Evolutionary conservation across 805 yeast genomes (phyloP), one percentile per base, ranked within the genome.

Genomic region (Cyberlindnera bimundalis): DNA sequence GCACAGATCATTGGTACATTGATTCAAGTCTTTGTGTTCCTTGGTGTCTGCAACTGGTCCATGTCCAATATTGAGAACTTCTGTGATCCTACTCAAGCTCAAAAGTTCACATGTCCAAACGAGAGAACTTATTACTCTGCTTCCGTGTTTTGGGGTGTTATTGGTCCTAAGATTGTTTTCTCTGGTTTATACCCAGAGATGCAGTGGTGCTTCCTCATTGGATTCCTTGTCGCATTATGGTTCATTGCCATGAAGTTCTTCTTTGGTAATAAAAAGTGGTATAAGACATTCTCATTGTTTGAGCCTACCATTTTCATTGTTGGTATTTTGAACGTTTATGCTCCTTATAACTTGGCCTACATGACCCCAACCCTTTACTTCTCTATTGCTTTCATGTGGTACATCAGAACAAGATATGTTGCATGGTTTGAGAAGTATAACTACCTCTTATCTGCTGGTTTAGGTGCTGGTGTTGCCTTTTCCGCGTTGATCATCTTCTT

Each of bases 191-290:
- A 81, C 53, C 86, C 87, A 1, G 63, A 72, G 12, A 62, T 81
- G 43, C 74, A 76, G 56, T 81, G 78, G 74, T 76, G 84, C 46
- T 81, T 81, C 67, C 63, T 81, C 23, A 64, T 78, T 40, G 87
- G 88, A 7, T 58, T 58, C 42, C 47, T 71, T 48, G 32, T 59
- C 5, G 64, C 61, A 6, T 9, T 60, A 6, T 65, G 52, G 10
- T 61, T 63, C 44, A 59, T 62, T 32, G 47, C 46, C 4, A 30
- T 61, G 44, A 57, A 44, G 29, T 42, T 39, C 66, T 36, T 44
- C 36, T 70, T 37, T 12, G 26, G 31, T n/a, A 44, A 39, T 21
- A 23, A 35, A 15, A 29, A 18, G 12, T 43, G 48, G 51, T 47
- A 37, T 35, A 17, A 17, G 7, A 20, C 21, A 19, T 18, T 47